phyloP scores from a whole-genome alignment of 78 protist genomes.

The Dictyostelium intermedium region DNA sequence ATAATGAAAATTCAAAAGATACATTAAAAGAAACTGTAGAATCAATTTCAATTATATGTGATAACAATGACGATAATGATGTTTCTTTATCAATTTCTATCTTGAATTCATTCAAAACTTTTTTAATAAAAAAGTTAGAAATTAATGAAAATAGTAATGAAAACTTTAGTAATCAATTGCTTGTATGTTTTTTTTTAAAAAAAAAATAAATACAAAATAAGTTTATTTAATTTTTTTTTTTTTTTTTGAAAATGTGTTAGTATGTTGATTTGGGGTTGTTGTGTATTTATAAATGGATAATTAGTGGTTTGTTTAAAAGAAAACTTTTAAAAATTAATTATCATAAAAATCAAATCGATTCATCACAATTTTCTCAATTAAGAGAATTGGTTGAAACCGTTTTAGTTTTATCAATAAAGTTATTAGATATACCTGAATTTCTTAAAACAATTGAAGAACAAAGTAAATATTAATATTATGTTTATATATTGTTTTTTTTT shows the following conservation, averaged over 20 bases:
- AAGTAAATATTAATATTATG: neutral
- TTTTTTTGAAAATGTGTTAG: neutral
- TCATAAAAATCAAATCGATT: neutral
- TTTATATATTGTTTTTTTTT: too few relatives aligned
- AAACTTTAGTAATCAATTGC: neutral
- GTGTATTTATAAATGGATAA: neutral
- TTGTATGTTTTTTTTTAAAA: neutral
- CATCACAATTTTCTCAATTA: neutral
- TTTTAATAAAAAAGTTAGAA: neutral
- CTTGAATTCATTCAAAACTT: neutral
- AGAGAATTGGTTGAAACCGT: neutral
- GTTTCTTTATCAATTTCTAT: neutral
- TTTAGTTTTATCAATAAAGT: neutral
- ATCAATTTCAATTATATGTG: neutral
- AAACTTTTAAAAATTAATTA: neutral
- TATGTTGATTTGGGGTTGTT: neutral
- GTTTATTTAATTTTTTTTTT: neutral
- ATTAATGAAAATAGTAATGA: neutral
- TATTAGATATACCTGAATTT: neutral
- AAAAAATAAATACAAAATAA: too few relatives aligned
- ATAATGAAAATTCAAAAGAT: neutral
- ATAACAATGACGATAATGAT: neutral
- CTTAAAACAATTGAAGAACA: neutral
- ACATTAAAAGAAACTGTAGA: neutral
- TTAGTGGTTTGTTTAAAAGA: neutral